Evolutionary conservation across 257 asterid genomes (phyloP), one percentile per base, ranked within the genome.

Genomic region (Thymus quinquecostatus): DNA sequence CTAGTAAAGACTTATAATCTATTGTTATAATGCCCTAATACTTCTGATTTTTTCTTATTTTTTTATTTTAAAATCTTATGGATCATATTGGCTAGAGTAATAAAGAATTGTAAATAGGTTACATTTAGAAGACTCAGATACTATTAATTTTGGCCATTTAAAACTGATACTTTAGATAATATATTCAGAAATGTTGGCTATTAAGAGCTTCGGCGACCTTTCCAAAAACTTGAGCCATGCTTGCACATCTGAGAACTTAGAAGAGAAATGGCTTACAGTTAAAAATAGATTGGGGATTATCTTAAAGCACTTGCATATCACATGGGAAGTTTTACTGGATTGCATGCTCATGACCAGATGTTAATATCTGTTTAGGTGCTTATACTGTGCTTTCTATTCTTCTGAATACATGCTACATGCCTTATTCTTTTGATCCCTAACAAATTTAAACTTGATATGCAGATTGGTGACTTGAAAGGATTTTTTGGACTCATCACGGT

Each of bases 391-490:
- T 40, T 50, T 69, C 5, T 67, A 14, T 48, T 40, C 48, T 67
- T 49, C 66, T 61, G 49, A 55, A 32, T 61, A 21, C 53, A 32
- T 54, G 57, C 38, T 49, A 53, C 57, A 30, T 57, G 21, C 21
- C 28, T 55, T 32, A 28, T 21, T 47, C 50, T 40, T 61, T 64
- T 29, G 71, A 32, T 40, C 38, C 57, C 41, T 73, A 11, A 66
- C 38, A 12, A 38, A 51, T 64, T 63, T 36, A 43, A 32, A 55
- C 53, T 41, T 75, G 74, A 63, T 80, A 34, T 84, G 86, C 92
- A 95, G 97, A 69, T 95, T 82, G 99, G 99, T 64, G 99, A 95
- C 76, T 75, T 92, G 69, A 95, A 95, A 78, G 99, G 98, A 54
- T 60, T 95, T 50, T 87, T 82, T 70, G 99, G 99, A 74, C 85